Evolutionary conservation across 2,329 filamentous ascomycete genomes (phyloP).

Genomic region (Knufia fluminis): DNA sequence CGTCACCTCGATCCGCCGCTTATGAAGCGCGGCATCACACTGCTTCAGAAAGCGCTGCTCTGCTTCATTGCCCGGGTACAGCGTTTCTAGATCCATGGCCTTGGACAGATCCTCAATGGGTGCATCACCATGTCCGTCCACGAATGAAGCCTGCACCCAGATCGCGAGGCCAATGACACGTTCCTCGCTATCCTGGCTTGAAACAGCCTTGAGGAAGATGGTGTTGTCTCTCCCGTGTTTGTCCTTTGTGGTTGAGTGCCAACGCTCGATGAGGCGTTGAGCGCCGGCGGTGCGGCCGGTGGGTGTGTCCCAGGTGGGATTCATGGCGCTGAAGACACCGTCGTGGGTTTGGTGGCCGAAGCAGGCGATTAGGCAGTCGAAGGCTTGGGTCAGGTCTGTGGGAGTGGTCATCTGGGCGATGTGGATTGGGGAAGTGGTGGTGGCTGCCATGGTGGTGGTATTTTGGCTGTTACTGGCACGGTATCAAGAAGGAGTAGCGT

Average conservation of each 20-base stretch:
- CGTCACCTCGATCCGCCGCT: conserved; percentile 28
- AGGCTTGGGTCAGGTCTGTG: no score
- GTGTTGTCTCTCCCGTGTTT: conserved; percentile 34
- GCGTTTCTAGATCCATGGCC: conserved; percentile 27
- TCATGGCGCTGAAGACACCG: conserved; percentile 43
- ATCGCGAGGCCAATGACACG: conserved; percentile 45
- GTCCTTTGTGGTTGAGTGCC: conserved; percentile 33
- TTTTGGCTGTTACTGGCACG: no score
- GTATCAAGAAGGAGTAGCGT: no score
- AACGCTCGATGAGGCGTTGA: conserved; percentile 35
- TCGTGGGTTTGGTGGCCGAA: conserved; percentile 47
- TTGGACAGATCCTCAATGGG: conserved; percentile 16
- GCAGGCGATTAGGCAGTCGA: background rate
- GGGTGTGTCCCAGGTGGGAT: conserved; percentile 47
- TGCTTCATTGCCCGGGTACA: conserved; percentile 37
- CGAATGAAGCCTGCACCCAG: conserved; percentile 45
- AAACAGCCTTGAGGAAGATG: conserved; percentile 43
- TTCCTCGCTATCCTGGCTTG: conserved; percentile 29
- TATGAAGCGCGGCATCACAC: conserved; percentile 34
- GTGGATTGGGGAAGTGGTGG: no score
- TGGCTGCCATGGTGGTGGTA: no score
- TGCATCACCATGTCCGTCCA: conserved; percentile 40
- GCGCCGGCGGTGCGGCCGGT: conserved; percentile 33
- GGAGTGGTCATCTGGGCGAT: no score
- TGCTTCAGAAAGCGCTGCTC: conserved; percentile 42